Base-by-base conservation (phyloP, 306 rosid genomes). In the Begonia loranthoides region DNA sequence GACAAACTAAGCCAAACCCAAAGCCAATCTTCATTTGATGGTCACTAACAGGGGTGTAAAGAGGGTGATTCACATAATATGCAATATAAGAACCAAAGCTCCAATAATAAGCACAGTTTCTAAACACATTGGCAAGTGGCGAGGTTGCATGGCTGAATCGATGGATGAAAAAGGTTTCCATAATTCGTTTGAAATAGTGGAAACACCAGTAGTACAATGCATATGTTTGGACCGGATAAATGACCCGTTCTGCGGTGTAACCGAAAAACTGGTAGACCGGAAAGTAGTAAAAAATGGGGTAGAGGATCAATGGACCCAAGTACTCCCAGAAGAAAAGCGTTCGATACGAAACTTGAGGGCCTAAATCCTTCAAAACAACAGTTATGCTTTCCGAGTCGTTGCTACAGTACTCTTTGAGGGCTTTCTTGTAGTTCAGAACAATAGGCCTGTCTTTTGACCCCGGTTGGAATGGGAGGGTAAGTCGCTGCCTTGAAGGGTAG, bases 101-200 rank as follows among this genome's bases (percentile, higher is more conserved):
- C 97, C 95, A 89, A 68, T 89, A 89, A 68, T 89, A 84, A 10
- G 82, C 81, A 52, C 95, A 89, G 62, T 82, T 82, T 13, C 97
- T 84, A 15, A 82, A 75, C 65, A 89, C 97, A 62, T 77, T 84
- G 48, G 94, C 75, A 47, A 89, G 72, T 24, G 90, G 90, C 15
- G 95, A 84, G 52, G 95, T 84, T 22, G 90, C 90, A 49, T 84
- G 97, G 70, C 97, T 84, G 69, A 84, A 89, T 62, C 95, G 81
- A 73, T 84, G 93, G 54, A 89, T 70, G 1, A 84, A 89, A 65
- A 82, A 84, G 8, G 97, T 89, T 57, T 89, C 97, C 73, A 82
- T 52, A 63, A 89, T 89, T 57, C 95, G 79, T 61, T 89, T 89
- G 64, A 76, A 75, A 68, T 89, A 89, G 56, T 89, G 95, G 81